Evolutionary conservation across 2,329 filamentous ascomycete genomes (phyloP), one percentile per base, ranked within the genome.

Genomic region (Ophiocordyceps australis): DNA sequence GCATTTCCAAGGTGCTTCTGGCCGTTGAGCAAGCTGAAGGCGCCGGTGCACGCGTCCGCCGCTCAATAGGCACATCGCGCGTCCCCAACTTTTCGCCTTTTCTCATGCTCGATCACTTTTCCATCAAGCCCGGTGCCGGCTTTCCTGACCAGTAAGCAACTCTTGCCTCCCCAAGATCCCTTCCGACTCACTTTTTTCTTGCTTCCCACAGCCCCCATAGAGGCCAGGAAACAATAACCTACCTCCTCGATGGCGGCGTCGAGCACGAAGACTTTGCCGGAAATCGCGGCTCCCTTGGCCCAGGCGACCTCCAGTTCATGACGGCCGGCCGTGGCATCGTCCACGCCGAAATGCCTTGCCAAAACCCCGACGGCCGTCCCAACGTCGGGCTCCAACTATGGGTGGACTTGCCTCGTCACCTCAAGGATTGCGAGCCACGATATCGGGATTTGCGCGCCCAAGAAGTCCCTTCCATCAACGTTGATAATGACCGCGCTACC

Each of bases 221-320:
- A 20, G 83, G 85, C 20, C 82, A 92, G 50, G 81, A 93, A 38
- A 67, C 66, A 11, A 89, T 93, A 45, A 93, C 83, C 1, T 94
- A 94, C 47, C 62, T 95, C 17, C 62, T 95, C n/a, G 55, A 65
- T 10, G 86, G 86, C 35, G 80, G 68, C 4, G 72, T 92, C 31
- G 82, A 93, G 53, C 83, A 93, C 44, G 83, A 93, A 54, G 83
- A 93, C 49, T 93, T 93, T 38, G 74, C 80, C 3, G 83, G 83
- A 9, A 74, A 89, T 55, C 65, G 65, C 25, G 89, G 86, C 30
- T 89, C 78, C 4, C 81, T 95, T 38, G 64, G 75, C 32, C 54
- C 77, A 0, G 86, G 86, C n/a, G 86, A 94, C 46, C 55, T 95
- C 24, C 86, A 95, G 47, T 95, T 95, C 62, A 95, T 95, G 89